Percentiles rank a stretch among this genome's conserved stretches.
Evolutionary conservation across 179 eudicot species (phyloP).

Genomic region (Heliamphora pulchella): DNA sequence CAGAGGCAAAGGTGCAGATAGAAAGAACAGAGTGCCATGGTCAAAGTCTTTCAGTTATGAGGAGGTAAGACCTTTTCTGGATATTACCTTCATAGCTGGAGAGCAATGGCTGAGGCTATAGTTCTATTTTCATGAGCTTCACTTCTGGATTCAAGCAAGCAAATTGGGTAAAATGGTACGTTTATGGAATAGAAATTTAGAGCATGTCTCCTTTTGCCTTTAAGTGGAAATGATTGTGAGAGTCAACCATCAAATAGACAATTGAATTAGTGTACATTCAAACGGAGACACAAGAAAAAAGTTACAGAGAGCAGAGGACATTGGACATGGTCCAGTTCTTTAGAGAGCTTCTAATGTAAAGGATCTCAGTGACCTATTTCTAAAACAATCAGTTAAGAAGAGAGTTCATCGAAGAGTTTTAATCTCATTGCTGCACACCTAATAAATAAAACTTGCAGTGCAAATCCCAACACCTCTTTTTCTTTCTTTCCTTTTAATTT

Average conservation of each 20-base stretch:
- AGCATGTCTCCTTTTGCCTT: not conserved
- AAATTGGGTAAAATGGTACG: not conserved
- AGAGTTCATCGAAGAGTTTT: not conserved
- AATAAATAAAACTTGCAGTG: constrained; percentile 11
- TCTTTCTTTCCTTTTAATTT: not conserved
- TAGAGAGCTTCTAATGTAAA: not conserved
- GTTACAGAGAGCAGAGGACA: not conserved
- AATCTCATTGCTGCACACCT: constrained; percentile 21
- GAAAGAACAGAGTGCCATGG: constrained; percentile 52
- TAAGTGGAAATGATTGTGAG: no score
- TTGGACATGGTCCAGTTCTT: not conserved
- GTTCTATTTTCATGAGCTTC: not conserved
- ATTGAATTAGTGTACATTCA: no score
- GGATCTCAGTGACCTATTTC: constrained; percentile 9
- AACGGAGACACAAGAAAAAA: not conserved
- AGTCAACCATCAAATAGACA: no score
- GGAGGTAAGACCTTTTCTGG: constrained; percentile 52
- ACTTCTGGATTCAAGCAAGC: not conserved
- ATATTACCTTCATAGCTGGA: constrained; percentile 53
- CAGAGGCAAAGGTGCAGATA: constrained; percentile 65
- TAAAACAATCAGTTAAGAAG: not conserved
- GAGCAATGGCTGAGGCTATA: constrained; percentile 68
- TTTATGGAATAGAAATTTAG: not conserved
- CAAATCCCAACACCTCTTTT: constrained; percentile 3
- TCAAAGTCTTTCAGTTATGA: constrained; percentile 37